Percentiles rank a stretch among this genome's conserved stretches.
These are phyloP conservation scores for Oryza brachyantha DNA, from an alignment of 176 grass and related monocot genomes.

Conservation along the genomic window DNA sequence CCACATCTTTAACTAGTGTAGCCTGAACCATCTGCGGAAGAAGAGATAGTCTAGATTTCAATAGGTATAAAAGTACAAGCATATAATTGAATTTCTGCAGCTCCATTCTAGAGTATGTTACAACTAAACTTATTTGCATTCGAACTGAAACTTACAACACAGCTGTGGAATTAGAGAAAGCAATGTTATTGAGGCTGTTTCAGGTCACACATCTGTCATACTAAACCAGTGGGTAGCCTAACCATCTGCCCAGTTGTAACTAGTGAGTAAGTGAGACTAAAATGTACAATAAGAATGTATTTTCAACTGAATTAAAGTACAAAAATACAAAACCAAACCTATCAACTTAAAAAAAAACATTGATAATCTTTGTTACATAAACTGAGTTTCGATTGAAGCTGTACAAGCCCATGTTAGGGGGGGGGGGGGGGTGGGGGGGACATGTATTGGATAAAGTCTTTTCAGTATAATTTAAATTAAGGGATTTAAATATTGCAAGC, in stretches of 20 bases:
- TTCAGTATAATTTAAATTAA: slow-evolving; percentile 31
- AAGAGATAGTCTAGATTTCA: slow-evolving; percentile 30
- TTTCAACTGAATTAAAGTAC: neutral
- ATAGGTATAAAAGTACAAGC: neutral
- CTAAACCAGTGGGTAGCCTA: slow-evolving; percentile 5
- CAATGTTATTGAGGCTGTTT: slow-evolving; percentile 15
- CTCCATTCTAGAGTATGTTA: slow-evolving; percentile 4
- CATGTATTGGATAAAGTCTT: slow-evolving; percentile 5
- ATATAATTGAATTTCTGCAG: neutral
- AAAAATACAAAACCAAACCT: neutral
- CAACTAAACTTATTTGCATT: neutral
- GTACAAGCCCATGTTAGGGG: neutral
- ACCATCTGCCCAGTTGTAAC: slow-evolving; percentile 1
- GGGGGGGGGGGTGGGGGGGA: too few species aligned
- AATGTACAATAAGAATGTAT: neutral
- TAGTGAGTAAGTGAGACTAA: neutral
- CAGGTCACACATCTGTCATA: neutral
- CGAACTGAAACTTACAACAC: neutral
- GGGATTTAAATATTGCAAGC: too few species aligned
- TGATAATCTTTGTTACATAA: slow-evolving; percentile 4
- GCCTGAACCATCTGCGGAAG: slow-evolving; percentile 81
- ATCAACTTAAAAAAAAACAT: neutral
- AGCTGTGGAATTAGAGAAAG: slow-evolving; percentile 1
- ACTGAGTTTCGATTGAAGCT: slow-evolving; percentile 12
- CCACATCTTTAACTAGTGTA: slow-evolving; percentile 65